phyloP scores from a whole-genome alignment of 441 rosid species.

The Sinapis alba region DNA sequence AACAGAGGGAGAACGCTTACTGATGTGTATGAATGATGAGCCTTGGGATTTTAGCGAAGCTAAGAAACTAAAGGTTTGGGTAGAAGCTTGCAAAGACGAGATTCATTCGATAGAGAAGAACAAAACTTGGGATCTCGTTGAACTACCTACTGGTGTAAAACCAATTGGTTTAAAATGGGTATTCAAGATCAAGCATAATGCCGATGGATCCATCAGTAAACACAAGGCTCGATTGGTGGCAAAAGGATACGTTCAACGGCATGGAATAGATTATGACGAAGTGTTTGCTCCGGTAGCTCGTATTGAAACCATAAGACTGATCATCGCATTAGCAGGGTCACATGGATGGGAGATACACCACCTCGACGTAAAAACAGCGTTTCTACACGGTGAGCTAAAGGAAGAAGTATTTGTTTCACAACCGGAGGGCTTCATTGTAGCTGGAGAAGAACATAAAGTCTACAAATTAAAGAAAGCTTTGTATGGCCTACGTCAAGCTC shows the following conservation, averaged over 20 bases:
- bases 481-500: background rate
- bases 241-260: background rate
- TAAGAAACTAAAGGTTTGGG: background rate
- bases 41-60: background rate
- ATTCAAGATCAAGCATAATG: background rate
- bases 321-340: background rate
- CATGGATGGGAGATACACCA: background rate
- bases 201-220: background rate
- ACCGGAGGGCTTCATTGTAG: background rate
- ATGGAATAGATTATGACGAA: background rate
- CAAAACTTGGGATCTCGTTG: background rate
- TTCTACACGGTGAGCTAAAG: background rate
- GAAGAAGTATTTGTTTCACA: background rate
- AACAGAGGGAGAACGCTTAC: background rate
- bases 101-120: background rate
- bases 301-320: background rate
- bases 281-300: background rate
- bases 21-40: background rate
- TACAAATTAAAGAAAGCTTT: background rate
- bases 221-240: background rate
- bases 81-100: background rate
- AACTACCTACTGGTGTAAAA: background rate
- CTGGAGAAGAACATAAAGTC: background rate
- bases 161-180: background rate
- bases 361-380: background rate